Conservation (phyloP, 495 filamentous ascomycete genomes). For the Tuber melanosporum region DNA sequence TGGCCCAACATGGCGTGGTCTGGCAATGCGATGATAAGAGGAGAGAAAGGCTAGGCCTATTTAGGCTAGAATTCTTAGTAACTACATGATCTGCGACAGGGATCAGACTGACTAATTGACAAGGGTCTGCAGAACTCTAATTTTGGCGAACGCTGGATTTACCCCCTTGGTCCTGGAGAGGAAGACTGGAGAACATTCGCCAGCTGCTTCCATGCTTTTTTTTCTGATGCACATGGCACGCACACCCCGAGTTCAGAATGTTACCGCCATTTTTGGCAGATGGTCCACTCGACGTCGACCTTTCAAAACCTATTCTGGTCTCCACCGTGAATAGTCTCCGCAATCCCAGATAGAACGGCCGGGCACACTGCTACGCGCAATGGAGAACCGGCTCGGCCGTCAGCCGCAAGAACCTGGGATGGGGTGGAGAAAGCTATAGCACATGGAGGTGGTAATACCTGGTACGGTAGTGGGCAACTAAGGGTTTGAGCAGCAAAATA, state of each 20-base stretch:
- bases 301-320: not conserved
- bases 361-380: not conserved
- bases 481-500: not conserved
- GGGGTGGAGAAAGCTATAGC: not conserved
- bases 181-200: not conserved
- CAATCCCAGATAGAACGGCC: not conserved
- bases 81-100: conserved; percentile 30
- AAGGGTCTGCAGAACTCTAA: conserved; percentile 13
- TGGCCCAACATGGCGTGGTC: not conserved
- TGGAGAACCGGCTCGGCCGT: not conserved
- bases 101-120: conserved; percentile 30
- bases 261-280: not conserved
- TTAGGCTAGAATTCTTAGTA: not conserved
- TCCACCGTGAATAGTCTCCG: not conserved
- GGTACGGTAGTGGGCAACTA: not conserved
- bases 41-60: not conserved
- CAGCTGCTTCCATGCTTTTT: not conserved
- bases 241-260: not conserved
- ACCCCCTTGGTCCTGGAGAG: not conserved
- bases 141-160: not conserved
- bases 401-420: not conserved
- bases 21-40: not conserved
- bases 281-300: not conserved
- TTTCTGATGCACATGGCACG: not conserved
- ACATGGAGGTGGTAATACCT: not conserved